Percentiles rank a stretch among this genome's conserved stretches.
Conservation (phyloP, 768 basidiomycete species). For the Phlebiopsis gigantea region DNA sequence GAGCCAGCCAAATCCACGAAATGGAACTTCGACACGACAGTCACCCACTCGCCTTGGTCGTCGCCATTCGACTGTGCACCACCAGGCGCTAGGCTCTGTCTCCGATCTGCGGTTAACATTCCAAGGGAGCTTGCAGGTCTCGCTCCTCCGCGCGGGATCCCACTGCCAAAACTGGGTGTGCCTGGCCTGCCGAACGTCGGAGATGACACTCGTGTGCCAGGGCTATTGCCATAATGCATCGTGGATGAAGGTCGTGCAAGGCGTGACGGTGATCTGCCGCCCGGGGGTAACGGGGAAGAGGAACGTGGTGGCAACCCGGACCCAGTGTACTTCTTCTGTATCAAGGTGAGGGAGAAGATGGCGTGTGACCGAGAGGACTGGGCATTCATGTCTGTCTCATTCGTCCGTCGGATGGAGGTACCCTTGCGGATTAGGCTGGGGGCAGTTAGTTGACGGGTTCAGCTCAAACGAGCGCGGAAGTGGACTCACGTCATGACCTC, state of each 20-base stretch:
- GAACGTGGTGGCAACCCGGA: constrained; percentile 66
- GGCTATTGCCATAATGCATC: constrained; percentile 41
- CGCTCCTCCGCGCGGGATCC: constrained; percentile 22
- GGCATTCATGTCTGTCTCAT: constrained; percentile 98
- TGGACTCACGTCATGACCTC: constrained; percentile 89
- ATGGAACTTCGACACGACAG: constrained; percentile 93
- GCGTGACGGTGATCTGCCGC: constrained; percentile 64
- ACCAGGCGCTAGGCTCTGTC: constrained; percentile 12
- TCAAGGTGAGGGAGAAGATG: constrained; percentile 94
- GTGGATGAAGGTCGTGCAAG: constrained; percentile 81
- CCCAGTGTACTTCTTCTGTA: constrained; percentile 83
- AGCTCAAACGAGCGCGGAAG: background rate
- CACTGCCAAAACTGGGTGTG: constrained; percentile 65
- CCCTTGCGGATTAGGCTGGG: constrained; percentile 82
- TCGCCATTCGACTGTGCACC: constrained; percentile 31
- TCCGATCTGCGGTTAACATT: constrained; percentile 38
- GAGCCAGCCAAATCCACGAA: constrained; percentile 98
- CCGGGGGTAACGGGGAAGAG: constrained; percentile 69
- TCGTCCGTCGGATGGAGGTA: constrained; percentile 86
- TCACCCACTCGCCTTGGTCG: constrained; percentile 79
- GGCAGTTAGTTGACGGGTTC: constrained; percentile 3
- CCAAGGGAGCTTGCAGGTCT: constrained; percentile 80
- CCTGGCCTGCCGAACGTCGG: constrained; percentile 74
- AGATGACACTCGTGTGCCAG: constrained; percentile 53
- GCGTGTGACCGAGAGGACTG: constrained; percentile 98